Evolutionary conservation across 2,329 filamentous ascomycete genomes (phyloP), one percentile per base, ranked within the genome.

Genomic region (Akanthomyces lecanii): DNA sequence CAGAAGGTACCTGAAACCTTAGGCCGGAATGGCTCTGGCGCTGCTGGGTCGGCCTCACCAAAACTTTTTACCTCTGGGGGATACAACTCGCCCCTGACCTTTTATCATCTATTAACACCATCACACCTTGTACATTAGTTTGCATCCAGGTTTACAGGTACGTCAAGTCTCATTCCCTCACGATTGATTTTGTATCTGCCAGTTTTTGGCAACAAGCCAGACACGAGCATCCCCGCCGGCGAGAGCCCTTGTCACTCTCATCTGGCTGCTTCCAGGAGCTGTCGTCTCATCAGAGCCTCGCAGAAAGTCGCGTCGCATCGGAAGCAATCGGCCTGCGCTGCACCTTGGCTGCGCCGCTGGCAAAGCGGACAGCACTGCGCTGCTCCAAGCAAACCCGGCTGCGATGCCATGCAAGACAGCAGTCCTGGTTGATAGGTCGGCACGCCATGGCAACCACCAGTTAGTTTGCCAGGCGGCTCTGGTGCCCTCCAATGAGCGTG

Each of bases 1-100:
- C 30, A 52, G 51, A 47, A 25, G 28, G 65, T 69, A 72, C 73
- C 71, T 74, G 70, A 75, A 68, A 73, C 69, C 71, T 75, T 71
- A 74, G 73, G 73, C 73, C 66, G 63, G 66, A 69, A 71, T 33
- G 14, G 63, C 62, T 52, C 50, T 38, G 44, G 44, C 52, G 47
- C 36, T 53, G 47, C 53, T 53, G 47, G 53, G 45, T 42, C 44
- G 30, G 44, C 54, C 52, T 58, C 63, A 65, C 66, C 68, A 71
- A 73, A 72, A 70, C 69, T 73, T 73, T 71, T 69, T 48, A 64
- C 65, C 66, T 65, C 42, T 28, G 7, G n/a, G 28, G 33, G 25
- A 53, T 54, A 28, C 33, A 58, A 21, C 66, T 72, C 63, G 66
- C 63, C 67, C 69, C 61, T 50, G 38, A 63, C 48, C 28, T 57